Base-by-base conservation (phyloP, 257 asterid genomes). In the Rehmannia glutinosa region DNA sequence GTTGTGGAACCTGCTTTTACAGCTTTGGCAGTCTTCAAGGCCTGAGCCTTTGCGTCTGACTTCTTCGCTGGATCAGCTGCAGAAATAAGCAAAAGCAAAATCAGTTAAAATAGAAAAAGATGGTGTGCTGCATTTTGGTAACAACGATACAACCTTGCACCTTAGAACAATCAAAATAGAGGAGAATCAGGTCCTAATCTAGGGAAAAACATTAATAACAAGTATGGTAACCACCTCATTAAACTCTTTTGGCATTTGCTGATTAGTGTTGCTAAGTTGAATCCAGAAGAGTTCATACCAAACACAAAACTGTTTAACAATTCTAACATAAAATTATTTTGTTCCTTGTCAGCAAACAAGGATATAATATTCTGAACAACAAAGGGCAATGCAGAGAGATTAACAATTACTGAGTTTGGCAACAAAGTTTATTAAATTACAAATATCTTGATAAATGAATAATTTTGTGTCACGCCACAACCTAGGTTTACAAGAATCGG, bases 21-120 rank as follows among this genome's bases (percentile, higher is more conserved):
- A 49, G 85, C 87, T 71, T 82, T 82, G 55, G 87, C 87, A 27
- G 80, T 66, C 80, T 82, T 82, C 32, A 72, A 41, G 41, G 85
- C 87, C 58, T 82, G 82, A 17, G 83, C 77, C 77, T 82, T 82
- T 1, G 84, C 64, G 38, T 77, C 81, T 1, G 77, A 64, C 63
- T 75, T 70, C 71, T 78, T 77, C 2, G 73, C 25, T 0, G 56
- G 11, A 46, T 81, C 81, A 62, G 21, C 85, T 73, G 70, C 56
- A 64, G 4, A 25, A 19, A 28, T 5, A 57, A 11, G 46, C 11
- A 53, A 54, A 15, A 2, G n/a, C n/a, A 32, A 30, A 15, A 23
- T 32, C 9, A 63, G 35, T 13, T 16, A 30, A 56, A 17, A 38
- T 20, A 19, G 7, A 47, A 9, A 13, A 51, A 0, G 1, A 50